Percentiles rank a stretch among this genome's conserved stretches.
phyloP scores from a whole-genome alignment of 345 rosid species.

The Brassica rapa region DNA sequence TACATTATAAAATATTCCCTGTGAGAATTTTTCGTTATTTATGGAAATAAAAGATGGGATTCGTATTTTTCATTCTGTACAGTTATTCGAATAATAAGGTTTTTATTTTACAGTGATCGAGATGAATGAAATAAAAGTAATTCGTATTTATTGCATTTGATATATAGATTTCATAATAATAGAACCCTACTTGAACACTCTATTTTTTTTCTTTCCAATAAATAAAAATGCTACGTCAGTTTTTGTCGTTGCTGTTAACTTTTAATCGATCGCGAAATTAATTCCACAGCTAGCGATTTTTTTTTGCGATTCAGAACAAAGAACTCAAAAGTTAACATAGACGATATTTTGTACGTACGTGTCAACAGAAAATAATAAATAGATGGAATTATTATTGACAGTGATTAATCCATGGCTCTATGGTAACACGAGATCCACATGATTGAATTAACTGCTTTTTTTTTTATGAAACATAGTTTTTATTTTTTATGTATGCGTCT shows the following conservation, averaged over 20 bases:
- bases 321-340: constrained; percentile 13
- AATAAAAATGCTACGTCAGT: constrained; percentile 23
- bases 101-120: constrained; percentile 15
- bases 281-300: constrained; percentile 31
- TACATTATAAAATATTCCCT: constrained; percentile 37
- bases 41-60: constrained; percentile 27
- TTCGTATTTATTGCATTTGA: constrained; percentile 29
- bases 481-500: background rate
- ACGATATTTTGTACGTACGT: constrained; percentile 28
- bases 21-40: constrained; percentile 31
- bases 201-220: constrained; percentile 26
- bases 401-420: constrained; percentile 37
- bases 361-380: constrained; percentile 37
- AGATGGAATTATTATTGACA: constrained; percentile 41
- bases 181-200: constrained; percentile 25
- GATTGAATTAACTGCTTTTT: constrained; percentile 39
- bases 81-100: constrained; percentile 18
- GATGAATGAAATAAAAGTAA: constrained; percentile 11
- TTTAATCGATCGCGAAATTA: constrained; percentile 32
- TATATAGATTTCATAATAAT: background rate
- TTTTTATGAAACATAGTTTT: constrained; percentile 6
- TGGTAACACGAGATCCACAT: constrained; percentile 48
- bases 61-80: constrained; percentile 26
- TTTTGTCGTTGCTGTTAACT: constrained; percentile 28
- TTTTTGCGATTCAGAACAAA: constrained; percentile 35